Conservation (phyloP, 2,329 filamentous ascomycete species). For the Aureobasidium mangrovei region DNA sequence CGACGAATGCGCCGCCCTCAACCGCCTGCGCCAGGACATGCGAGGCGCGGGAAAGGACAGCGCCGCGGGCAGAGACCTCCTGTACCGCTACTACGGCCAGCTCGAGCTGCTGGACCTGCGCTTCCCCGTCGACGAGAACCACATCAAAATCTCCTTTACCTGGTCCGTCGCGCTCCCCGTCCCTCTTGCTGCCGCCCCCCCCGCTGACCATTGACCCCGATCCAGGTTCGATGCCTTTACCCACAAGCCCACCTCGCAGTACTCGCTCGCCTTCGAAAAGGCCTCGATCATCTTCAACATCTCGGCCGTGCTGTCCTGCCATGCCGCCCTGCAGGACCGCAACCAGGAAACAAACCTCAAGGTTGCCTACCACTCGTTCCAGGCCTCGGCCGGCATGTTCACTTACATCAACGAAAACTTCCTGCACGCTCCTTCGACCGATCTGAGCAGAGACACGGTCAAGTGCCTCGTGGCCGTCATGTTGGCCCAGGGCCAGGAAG, state of each 20-base stretch:
- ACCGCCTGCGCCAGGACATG: conserved; percentile 95
- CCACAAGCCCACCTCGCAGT: conserved; percentile 92
- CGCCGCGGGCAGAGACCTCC: conserved; percentile 80
- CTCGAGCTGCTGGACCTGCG: conserved; percentile 87
- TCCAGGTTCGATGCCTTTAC: conserved; percentile 99
- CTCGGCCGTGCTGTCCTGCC: conserved; percentile 88
- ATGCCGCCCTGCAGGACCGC: conserved; percentile 86
- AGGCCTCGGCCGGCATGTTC: conserved; percentile 98
- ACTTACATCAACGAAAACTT: conserved; percentile 99
- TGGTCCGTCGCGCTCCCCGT: conserved; percentile 52
- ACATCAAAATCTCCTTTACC: conserved; percentile 98
- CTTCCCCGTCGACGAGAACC: conserved; percentile 96
- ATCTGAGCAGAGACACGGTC: conserved; percentile 89
- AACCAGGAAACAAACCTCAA: conserved; percentile 90
- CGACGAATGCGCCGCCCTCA: conserved; percentile 90
- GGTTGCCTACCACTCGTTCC: conserved; percentile 95
- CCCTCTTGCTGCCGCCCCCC: not conserved
- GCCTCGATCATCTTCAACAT: conserved; percentile 99
- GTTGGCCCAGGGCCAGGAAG: conserved; percentile 92
- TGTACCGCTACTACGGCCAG: conserved; percentile 97
- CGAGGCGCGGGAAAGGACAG: conserved; percentile 94
- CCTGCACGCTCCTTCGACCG: conserved; percentile 90
- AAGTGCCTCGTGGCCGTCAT: conserved; percentile 89
- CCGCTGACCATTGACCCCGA: not conserved
- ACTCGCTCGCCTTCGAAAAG: conserved; percentile 94